Evolutionary conservation across 495 filamentous ascomycete genomes (phyloP), one percentile per base, ranked within the genome.

Genomic region (Coniosporium apollinis): DNA sequence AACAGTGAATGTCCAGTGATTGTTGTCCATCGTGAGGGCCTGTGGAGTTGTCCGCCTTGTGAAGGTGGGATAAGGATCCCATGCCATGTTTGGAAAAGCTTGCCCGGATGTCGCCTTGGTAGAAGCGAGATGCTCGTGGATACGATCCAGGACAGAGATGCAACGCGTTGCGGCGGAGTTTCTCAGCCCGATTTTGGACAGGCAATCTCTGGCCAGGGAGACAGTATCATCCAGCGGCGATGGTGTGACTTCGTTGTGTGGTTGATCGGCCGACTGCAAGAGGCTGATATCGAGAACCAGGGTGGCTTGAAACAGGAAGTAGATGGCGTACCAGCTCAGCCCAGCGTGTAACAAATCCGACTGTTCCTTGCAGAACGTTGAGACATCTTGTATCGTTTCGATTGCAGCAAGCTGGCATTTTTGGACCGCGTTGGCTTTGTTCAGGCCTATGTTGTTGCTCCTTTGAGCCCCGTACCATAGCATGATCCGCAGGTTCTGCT

Each of bases 291-390:
- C 45, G 10, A 54, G 55, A 1, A 58, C 50, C 9, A 58, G 36
- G 6, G 44, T 41, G 1, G 51, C 51, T 32, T 58, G 55, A 36
- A 58, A 58, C n/a, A 50, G 38, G 36, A 56, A 57, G 45, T 58
- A 58, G 3, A 47, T 48, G 16, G 40, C 51, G 21, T 58, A 58
- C 55, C 55, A 55, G 9, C 41, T 46, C 0, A 33, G 30, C 7
- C 47, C 49, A 25, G 43, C 36, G 19, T 44, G 34, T 4, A 47
- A 30, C 26, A 33, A 43, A 22, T 45, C 29, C 1, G 33, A 15
- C 21, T 7, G 26, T 26, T 26, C 19, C 10, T 30, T 37, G 24
- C 53, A 53, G 34, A 50, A 57, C 7, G 17, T 35, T n/a, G 34
- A 36, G 8, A 57, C 50, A 2, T 30, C 33, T 7, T 16, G 20